These are phyloP conservation scores for Aphanoascus verrucosus DNA, from an alignment of 2,329 filamentous ascomycete genomes.

Conservation along the genomic window DNA sequence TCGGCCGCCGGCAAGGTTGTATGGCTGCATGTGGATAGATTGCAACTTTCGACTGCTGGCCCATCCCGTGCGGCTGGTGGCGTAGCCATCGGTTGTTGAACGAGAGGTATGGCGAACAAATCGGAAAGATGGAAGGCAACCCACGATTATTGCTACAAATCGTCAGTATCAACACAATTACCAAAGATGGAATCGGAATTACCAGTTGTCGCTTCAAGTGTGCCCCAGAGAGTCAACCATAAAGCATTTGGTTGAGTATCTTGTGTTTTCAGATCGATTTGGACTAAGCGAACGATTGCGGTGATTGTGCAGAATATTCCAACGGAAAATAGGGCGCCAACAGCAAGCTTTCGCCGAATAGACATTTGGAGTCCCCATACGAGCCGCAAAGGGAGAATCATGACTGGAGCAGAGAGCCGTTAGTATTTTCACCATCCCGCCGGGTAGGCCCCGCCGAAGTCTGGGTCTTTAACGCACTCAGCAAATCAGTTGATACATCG, in stretches of 20 bases:
- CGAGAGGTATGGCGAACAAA: conserved; percentile 4
- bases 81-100: not conserved
- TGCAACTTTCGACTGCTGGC: conserved; percentile 1
- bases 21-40: conserved; percentile 4
- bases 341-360: conserved; percentile 25
- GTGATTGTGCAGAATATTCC: conserved; percentile 22
- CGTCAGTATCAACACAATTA: not conserved
- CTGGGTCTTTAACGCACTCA: conserved; percentile 21
- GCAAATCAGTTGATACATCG: conserved; percentile 28
- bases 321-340: conserved; percentile 23
- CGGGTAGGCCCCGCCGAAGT: not conserved
- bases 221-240: conserved; percentile 31
- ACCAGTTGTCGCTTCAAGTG: conserved; percentile 30
- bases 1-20: not conserved
- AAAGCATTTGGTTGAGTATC: conserved; percentile 18
- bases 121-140: conserved; percentile 5
- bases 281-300: conserved; percentile 23
- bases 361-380: conserved; percentile 31
- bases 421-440: not conserved
- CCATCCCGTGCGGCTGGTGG: not conserved
- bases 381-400: conserved; percentile 29
- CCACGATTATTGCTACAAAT: conserved; percentile 9
- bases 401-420: conserved; percentile 21
- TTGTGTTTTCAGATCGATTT: conserved; percentile 23
- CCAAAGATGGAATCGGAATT: conserved; percentile 1